These are phyloP conservation scores for Eucalyptus tenuipes DNA, from an alignment of 345 rosid species.

Conservation along the genomic window DNA sequence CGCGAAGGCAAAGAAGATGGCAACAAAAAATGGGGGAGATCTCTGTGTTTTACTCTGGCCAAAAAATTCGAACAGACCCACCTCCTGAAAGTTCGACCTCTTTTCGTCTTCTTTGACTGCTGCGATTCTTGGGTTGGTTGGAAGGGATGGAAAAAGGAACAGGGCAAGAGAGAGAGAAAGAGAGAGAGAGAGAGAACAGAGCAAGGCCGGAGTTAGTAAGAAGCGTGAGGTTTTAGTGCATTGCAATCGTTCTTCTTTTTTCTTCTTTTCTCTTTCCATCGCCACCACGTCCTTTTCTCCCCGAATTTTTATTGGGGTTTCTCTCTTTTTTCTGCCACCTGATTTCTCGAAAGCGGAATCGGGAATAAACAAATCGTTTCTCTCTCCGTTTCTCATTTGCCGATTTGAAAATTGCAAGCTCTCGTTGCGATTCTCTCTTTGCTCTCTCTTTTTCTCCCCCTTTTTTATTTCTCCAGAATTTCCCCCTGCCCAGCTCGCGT, in stretches of 20 bases:
- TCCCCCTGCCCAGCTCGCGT: neutral
- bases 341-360: neutral
- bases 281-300: neutral
- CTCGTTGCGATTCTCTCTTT: neutral
- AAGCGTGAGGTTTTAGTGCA: neutral
- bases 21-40: neutral
- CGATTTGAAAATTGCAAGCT: neutral
- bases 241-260: neutral
- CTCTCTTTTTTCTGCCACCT: neutral
- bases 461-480: too few species aligned
- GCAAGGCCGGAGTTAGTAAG: neutral
- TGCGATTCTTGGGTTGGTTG: neutral
- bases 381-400: neutral
- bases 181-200: neutral
- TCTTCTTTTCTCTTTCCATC: too few species aligned
- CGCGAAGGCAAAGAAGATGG: neutral
- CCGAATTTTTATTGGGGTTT: neutral
- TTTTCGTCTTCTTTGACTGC: neutral
- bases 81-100: neutral
- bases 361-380: neutral
- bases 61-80: neutral
- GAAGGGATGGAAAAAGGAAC: neutral
- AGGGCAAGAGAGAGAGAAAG: neutral
- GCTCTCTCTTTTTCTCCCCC: neutral
- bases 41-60: neutral